Evolutionary conservation across 2,329 filamentous ascomycete genomes (phyloP), one percentile per base, ranked within the genome.

Genomic region (Fusarium agapanthi): DNA sequence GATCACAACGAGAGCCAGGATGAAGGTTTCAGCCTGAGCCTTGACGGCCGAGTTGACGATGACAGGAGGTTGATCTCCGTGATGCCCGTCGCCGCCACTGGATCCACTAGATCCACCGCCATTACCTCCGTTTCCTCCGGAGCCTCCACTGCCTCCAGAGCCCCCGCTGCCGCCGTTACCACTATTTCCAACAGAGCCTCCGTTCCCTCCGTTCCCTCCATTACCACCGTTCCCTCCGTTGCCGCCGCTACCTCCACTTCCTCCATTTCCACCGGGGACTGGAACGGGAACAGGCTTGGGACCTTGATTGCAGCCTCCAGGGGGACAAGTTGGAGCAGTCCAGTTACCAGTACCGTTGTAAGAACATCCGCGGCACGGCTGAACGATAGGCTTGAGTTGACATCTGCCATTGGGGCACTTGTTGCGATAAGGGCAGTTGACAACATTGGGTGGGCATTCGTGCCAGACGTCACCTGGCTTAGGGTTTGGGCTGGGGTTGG

Each of bases 381-480:
- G 60, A 44, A 71, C 59, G 44, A 69, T n/a, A 41, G 69, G 69
- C 22, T 61, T 53, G 37, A 58, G 56, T 14, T 45, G 57, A 10
- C 71, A 74, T n/a, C 55, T 61, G 4, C 71, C 71, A 35, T 35
- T 44, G 13, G 71, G 55, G 22, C 71, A 73, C 38, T 68, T 73
- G 20, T 71, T 74, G 51, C 69, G 72, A 40, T 67, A 68, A 26
- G 72, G 72, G 48, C 72, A 75, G 62, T 73, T 50, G 26, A 65
- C 59, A 28, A 69, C 63, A n/a, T 43, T 44, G 13, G 74, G 56
- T 11, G 74, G 65, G 51, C 74, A 76, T 18, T 76, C 71, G 16
- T 64, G 67, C 34, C 62, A 75, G 14, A 75, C 64, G 28, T 75
- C 61, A 22, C 71, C 71, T 10, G 71, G 71, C 32, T 63, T 70